A percentile compares a stretch with the other conserved stretches of the same genome.
These are phyloP conservation scores for Kregervanrija pseudodelftensis DNA, from an alignment of 805 yeast genomes.

Conservation along the genomic window DNA sequence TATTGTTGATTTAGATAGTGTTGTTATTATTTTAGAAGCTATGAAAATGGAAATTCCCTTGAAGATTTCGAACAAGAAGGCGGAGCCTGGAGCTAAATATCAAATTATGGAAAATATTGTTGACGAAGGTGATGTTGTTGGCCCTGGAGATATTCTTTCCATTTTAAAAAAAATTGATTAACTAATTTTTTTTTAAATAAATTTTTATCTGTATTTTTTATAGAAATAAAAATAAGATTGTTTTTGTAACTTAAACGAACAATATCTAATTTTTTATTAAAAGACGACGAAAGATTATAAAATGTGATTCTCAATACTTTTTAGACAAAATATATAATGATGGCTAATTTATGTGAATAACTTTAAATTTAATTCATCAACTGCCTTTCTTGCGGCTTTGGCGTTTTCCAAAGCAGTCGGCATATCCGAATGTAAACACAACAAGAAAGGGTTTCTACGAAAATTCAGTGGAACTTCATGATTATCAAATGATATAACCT, in stretches of 20 bases:
- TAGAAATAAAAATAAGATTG: background rate
- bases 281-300: too few species aligned
- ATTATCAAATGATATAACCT: conserved; percentile 18
- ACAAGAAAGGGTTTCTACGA: conserved; percentile 23
- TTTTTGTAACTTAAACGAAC: background rate
- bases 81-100: conserved; percentile 7
- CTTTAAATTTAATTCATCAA: conserved; percentile 20
- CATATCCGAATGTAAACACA: conserved; percentile 33
- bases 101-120: conserved; percentile 22
- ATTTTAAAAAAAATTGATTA: conserved; percentile 2
- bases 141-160: conserved; percentile 21
- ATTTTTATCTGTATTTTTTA: background rate
- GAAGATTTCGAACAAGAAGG: conserved; percentile 16
- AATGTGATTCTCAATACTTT: too few species aligned
- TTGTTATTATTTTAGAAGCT: conserved; percentile 25
- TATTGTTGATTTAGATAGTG: conserved; percentile 14
- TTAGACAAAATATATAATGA: background rate
- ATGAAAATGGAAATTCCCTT: conserved; percentile 32
- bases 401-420: conserved; percentile 31
- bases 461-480: conserved; percentile 23
- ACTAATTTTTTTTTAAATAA: background rate
- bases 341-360: background rate
- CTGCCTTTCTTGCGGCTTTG: conserved; percentile 25
- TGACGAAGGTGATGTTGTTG: conserved; percentile 29
- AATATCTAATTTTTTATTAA: background rate